phyloP scores from a whole-genome alignment of 2,329 filamentous ascomycete genomes.

The Akanthomyces uredinophilus region DNA sequence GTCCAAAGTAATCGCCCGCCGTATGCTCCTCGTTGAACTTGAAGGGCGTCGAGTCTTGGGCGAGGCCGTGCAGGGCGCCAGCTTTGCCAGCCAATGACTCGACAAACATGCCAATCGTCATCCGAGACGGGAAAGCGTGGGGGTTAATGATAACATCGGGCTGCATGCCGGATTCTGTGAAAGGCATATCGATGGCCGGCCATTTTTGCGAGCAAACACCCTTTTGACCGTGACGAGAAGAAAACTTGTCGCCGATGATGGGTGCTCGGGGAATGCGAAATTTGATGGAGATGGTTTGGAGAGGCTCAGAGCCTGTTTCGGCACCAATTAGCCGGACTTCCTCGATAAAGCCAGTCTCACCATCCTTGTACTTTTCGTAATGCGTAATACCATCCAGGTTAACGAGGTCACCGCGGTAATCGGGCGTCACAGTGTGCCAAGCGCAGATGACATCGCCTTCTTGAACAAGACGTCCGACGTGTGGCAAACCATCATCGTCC shows the following conservation, averaged over 20 bases:
- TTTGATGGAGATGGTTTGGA: constrained; percentile 87
- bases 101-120: constrained; percentile 99
- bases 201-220: constrained; percentile 96
- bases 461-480: constrained; percentile 69
- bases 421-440: constrained; percentile 80
- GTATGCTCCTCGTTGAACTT: constrained; percentile 89
- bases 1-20: constrained; percentile 89
- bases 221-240: constrained; percentile 96
- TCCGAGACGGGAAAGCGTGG: constrained; percentile 97
- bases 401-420: constrained; percentile 70
- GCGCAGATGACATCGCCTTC: constrained; percentile 84
- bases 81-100: constrained; percentile 95
- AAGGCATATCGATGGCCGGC: constrained; percentile 91
- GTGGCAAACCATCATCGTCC: constrained; percentile 82
- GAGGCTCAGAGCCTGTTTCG: constrained; percentile 75
- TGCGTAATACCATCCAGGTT: constrained; percentile 84
- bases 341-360: constrained; percentile 82
- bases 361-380: constrained; percentile 91
- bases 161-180: constrained; percentile 92
- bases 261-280: constrained; percentile 85
- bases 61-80: constrained; percentile 88
- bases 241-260: constrained; percentile 98
- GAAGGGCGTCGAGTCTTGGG: constrained; percentile 94
- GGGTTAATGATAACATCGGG: constrained; percentile 99
- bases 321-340: constrained; percentile 87